A percentile compares a stretch with the other conserved stretches of the same genome.
Evolutionary conservation across 2,329 filamentous ascomycete species (phyloP).

Genomic region (Neofusicoccum laricinum): DNA sequence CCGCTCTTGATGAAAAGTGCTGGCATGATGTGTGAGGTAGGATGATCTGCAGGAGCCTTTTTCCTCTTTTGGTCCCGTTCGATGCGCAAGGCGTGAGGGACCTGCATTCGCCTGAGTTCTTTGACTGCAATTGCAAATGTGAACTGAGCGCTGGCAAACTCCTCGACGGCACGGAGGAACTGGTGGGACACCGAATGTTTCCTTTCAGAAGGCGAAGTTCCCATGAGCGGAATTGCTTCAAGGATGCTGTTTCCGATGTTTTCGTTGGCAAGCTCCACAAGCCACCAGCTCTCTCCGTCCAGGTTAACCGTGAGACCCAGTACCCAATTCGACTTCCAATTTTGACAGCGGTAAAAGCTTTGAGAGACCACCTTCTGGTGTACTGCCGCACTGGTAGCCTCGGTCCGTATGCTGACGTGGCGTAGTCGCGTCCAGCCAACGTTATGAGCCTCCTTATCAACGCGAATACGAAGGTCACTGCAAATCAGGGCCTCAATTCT

Average conservation of each 20-base stretch:
- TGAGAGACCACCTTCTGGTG: constrained; percentile 59
- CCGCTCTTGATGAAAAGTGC: constrained; percentile 7
- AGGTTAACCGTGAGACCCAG: constrained; percentile 54
- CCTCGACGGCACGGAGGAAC: constrained; percentile 35
- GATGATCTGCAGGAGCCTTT: not conserved
- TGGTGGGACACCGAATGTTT: constrained; percentile 25
- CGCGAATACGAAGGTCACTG: constrained; percentile 58
- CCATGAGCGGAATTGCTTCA: not conserved
- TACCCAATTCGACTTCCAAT: constrained; percentile 73
- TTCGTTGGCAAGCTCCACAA: constrained; percentile 32
- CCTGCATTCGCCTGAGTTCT: constrained; percentile 1
- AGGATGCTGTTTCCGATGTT: constrained; percentile 18
- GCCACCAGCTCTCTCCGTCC: constrained; percentile 38
- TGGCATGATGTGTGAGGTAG: not conserved
- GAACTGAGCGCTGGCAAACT: constrained; percentile 36
- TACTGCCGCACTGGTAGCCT: constrained; percentile 27
- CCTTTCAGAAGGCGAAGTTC: constrained; percentile 21
- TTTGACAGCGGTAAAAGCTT: constrained; percentile 66
- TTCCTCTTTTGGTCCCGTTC: constrained; percentile 1
- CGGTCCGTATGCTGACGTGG: constrained; percentile 40
- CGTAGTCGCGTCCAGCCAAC: constrained; percentile 62
- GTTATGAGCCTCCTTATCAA: constrained; percentile 59
- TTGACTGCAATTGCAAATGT: constrained; percentile 23
- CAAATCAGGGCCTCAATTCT: constrained; percentile 63
- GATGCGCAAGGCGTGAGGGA: constrained; percentile 7